phyloP scores from a whole-genome alignment of 2,329 filamentous ascomycete species.

The Tolypocladium tropicale region DNA sequence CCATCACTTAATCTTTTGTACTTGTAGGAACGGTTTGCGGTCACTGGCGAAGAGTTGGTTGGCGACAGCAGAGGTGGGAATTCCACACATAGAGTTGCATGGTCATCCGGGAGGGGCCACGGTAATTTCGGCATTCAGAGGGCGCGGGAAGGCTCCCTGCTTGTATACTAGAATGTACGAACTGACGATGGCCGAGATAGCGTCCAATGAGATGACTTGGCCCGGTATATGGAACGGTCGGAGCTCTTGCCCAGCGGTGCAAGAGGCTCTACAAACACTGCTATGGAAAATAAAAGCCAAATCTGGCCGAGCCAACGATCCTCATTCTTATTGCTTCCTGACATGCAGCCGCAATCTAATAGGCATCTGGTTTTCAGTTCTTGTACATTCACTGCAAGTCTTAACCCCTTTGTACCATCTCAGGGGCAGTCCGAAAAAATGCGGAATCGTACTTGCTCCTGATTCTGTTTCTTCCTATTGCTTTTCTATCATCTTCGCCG shows the following conservation, averaged over 20 bases:
- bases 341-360: no score
- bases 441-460: no score
- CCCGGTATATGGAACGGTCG: not conserved
- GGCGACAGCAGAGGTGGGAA: not conserved
- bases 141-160: not conserved
- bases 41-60: not conserved
- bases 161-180: slow-evolving; percentile 7
- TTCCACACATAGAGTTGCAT: not conserved
- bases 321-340: no score
- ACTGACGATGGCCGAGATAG: slow-evolving; percentile 2
- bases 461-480: no score
- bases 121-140: not conserved
- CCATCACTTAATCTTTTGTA: not conserved
- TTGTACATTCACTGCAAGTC: no score
- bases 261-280: not conserved
- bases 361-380: no score
- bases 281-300: not conserved
- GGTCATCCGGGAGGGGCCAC: not conserved
- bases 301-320: no score
- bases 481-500: no score
- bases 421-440: no score
- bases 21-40: not conserved
- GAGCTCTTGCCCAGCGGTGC: not conserved
- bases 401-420: no score
- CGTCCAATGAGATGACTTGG: not conserved